Base-by-base conservation (phyloP, 331 rosid species). In the Quercus phellos region DNA sequence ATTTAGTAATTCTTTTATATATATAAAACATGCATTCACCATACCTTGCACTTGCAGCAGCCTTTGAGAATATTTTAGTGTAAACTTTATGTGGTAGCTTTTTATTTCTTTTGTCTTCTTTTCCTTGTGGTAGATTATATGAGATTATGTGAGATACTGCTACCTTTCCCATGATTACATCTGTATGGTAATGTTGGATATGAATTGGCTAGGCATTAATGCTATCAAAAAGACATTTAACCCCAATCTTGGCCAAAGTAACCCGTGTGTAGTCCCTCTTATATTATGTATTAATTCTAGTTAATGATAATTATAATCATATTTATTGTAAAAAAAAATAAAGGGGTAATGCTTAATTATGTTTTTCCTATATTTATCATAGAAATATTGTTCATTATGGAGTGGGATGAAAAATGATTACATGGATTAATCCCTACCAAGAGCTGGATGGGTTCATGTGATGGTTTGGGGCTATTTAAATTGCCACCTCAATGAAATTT, bases 111-210 rank as follows among this genome's bases (percentile, higher is more conserved):
- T 74, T 75, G 38, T 42, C 70, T 80, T 71, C 74, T 82, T 85
- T 77, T 71, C 85, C 84, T 84, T 77, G 82, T 77, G 84, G 83
- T 77, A 85, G 78, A 86, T 88, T 90, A 75, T 72, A 85, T 83
- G 81, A 79, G 92, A 84, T 90, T 89, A 76, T 86, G 81, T 66
- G 82, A 81, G 90, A 87, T 77, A 80, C 50, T 74, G 86, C 79
- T 78, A 83, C 80, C 88, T 84, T 88, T 73, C 80, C 81, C 90
- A 88, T 89, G 77, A 90, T 92, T 91, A 75, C 85, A 79, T 76
- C 74, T 72, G 78, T 80, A 84, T 81, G 85, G 72, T 77, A 66
- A 27, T 84, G 80, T 76, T 88, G 77, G 85, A 80, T 56, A 63
- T 73, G 76, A 78, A 73, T 75, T 77, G 76, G 74, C 81, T 70